Evolutionary conservation across 257 asterid genomes (phyloP), one percentile per base, ranked within the genome.

Genomic region (Orobanche coerulescens): DNA sequence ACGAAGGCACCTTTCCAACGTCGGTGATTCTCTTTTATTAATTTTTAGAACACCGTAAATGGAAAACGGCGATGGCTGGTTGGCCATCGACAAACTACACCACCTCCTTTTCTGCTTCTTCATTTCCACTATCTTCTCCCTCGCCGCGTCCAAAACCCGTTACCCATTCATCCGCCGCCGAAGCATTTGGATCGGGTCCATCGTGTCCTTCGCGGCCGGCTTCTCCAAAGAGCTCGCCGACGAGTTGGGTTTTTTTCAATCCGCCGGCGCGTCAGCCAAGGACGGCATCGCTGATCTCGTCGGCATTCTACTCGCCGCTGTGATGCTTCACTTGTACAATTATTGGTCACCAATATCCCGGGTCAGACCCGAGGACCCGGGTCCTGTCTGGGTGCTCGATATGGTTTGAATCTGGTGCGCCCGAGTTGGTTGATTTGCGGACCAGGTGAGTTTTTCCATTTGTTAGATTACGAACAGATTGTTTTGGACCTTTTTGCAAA

Each of bases 211-310:
- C 1, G 50, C 75, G 24, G 80, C 81, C 62, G 96, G 94, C 54
- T 89, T 81, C 55, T 91, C 83, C 43, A 90, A 90, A 70, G 97
- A 90, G 76, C 67, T 79, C 42, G 94, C 87, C 48, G 97, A 91
- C 65, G 92, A 91, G 62, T 39, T 90, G 5, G 97, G 97, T 0
- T 80, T 67, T 70, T 85, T 87, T 71, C 69, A 65, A 42, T 87
- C 96, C 48, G 78, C 95, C 47, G 95, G 96, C 3, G 96, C 88
- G 0, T 91, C 96, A n/a, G 12, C 69, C 39, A 88, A 85, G 73
- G 97, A 91, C 68, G 85, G 81, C 16, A 82, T 74, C 3, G 82
- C 89, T 19, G 95, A 88, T 68, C 25, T 83, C 40, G 5, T 78
- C 50, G 96, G 95, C 8, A 77, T 83, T 25, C 64, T 83, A 0